Percentiles rank a stretch among this genome's conserved stretches.
Conservation (phyloP, 495 filamentous ascomycete species). For the Penicillium herquei region DNA sequence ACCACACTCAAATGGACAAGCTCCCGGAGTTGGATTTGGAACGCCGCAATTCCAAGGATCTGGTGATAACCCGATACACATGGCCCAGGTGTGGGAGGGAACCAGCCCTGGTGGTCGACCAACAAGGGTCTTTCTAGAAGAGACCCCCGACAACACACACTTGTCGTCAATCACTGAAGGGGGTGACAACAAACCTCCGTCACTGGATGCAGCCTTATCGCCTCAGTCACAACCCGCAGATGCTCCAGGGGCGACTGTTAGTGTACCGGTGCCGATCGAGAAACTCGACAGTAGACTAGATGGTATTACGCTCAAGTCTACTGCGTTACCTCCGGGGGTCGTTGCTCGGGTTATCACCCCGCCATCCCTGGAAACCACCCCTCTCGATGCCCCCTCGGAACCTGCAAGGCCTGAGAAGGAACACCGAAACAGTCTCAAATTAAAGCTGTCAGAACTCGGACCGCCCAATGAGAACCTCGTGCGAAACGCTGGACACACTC, state of each 20-base stretch:
- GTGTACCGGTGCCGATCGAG: conserved; percentile 45
- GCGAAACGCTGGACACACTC: conserved; percentile 47
- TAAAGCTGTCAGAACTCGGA: conserved; percentile 43
- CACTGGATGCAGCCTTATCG: conserved; percentile 45
- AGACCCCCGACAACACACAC: conserved; percentile 23
- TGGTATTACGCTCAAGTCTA: conserved; percentile 49
- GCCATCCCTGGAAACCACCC: conserved; percentile 32
- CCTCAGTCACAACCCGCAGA: conserved; percentile 32
- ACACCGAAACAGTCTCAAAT: conserved; percentile 37
- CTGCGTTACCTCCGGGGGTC: conserved; percentile 41
- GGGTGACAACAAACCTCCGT: conserved; percentile 21
- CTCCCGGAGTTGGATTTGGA: conserved; percentile 6
- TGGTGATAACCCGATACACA: conserved; percentile 8
- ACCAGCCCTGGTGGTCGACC: conserved; percentile 38
- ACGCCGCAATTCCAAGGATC: conserved; percentile 10
- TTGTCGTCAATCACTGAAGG: conserved; percentile 24
- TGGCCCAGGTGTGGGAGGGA: conserved; percentile 45
- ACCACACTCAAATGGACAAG: conserved; percentile 3
- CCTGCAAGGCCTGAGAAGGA: conserved; percentile 28
- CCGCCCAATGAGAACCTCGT: conserved; percentile 38
- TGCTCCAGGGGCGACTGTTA: conserved; percentile 12
- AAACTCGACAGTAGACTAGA: conserved; percentile 49
- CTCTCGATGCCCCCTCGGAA: conserved; percentile 18
- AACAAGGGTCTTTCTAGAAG: conserved; percentile 44
- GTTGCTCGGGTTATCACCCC: conserved; percentile 48